Percentiles rank a stretch among this genome's conserved stretches.
These are phyloP conservation scores for Wickerhamiella kazuoi DNA, from an alignment of 805 yeast species.

Conservation along the genomic window DNA sequence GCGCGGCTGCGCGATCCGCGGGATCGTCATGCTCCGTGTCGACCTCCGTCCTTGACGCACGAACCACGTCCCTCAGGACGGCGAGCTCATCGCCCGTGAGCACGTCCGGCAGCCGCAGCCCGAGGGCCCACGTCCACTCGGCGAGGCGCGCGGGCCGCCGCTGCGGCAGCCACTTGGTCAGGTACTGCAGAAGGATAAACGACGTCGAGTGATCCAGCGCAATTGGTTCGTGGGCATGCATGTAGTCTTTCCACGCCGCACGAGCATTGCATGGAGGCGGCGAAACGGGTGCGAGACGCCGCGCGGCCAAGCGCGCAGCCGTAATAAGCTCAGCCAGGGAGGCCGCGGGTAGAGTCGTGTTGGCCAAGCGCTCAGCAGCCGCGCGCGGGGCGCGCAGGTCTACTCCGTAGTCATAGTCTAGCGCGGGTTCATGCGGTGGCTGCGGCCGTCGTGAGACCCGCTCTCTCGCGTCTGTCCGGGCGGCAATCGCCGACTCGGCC, in stretches of 20 bases:
- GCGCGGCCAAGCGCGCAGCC: background rate
- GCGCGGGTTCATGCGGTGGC: background rate
- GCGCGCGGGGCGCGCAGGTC: background rate
- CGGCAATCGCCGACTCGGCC: background rate
- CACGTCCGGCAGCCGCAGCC: conserved; percentile 25
- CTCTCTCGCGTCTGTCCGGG: too few species aligned
- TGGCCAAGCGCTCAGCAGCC: background rate
- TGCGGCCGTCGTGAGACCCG: too few species aligned
- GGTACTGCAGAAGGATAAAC: conserved; percentile 26
- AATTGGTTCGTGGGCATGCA: conserved; percentile 18
- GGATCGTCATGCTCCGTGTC: too few species aligned
- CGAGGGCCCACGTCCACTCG: conserved; percentile 26
- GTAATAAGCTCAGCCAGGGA: background rate
- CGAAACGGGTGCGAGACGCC: background rate
- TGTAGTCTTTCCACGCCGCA: conserved; percentile 27
- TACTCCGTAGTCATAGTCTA: background rate
- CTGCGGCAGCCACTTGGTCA: conserved; percentile 26
- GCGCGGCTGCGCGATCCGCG: too few species aligned
- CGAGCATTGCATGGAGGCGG: conserved; percentile 1
- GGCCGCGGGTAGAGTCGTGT: background rate
- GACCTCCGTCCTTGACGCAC: too few species aligned
- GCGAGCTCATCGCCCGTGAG: conserved; percentile 25
- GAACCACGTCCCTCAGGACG: conserved; percentile 25
- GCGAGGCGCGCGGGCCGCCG: conserved; percentile 17
- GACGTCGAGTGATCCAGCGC: conserved; percentile 26